Evolutionary conservation across 2,329 filamentous ascomycete species (phyloP), one percentile per base, ranked within the genome.

Genomic region (Ophiostoma sp.): DNA sequence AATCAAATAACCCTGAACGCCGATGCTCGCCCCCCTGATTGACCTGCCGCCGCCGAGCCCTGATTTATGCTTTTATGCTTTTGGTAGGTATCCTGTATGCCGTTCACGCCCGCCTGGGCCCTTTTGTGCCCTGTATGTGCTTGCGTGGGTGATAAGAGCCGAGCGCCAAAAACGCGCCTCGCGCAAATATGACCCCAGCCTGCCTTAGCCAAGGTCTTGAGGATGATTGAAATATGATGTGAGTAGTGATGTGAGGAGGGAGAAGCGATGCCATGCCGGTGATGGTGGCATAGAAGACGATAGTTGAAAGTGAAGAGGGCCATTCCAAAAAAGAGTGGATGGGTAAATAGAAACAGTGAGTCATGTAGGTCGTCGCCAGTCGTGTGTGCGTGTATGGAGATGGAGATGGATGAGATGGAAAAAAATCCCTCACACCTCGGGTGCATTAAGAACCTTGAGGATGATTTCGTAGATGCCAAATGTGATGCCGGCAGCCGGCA

Each of bases 401-500:
- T 15, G 11, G 15, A 11, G 39, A 41, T 39, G 36, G 36, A 41
- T 11, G 27, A 31, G 27, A 31, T 31, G 27, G 27, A 31, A 4
- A 15, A 23, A 11, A 3, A 20, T 17, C 17, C 8, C 44, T 68
- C 36, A 69, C 54, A 41, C 35, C 65, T 70, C 72, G 0, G 71
- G 72, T 13, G 67, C 60, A 35, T 74, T 74, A 17, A 74, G 71
- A 11, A 74, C 62, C 68, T 74, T 74, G 39, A 74, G 68, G 27
- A 73, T 72, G 36, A 73, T 72, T 76, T 88, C 86, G 76, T 88
- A 97, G 83, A 95, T 95, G 79, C 93, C 93, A 79, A 97, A 97
- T 91, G 96, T 97, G 79, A 98, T 96, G 74, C 92, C 93, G 8
- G 94, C 93, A 75, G 91, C 95, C 1, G 94, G 94, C 6, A 97